These are phyloP conservation scores for Pichia nanzhaoensis DNA, from an alignment of 805 yeast genomes.

Conservation along the genomic window DNA sequence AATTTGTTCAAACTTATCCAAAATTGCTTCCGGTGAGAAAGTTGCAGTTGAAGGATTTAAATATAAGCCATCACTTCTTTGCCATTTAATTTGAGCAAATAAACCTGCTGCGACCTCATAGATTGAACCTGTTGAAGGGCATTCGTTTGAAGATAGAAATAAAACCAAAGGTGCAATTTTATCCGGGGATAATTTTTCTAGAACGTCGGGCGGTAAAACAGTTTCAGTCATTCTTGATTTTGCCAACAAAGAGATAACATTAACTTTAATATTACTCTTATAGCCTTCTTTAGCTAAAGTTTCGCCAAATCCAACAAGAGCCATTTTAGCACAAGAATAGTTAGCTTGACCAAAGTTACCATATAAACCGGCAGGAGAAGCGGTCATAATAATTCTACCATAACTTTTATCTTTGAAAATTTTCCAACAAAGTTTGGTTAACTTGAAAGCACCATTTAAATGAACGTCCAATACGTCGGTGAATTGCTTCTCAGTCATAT, in stretches of 20 bases:
- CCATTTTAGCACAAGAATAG: constrained; percentile 90
- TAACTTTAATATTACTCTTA: constrained; percentile 74
- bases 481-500: constrained; percentile 79
- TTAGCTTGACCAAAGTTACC: constrained; percentile 97
- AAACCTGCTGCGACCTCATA: constrained; percentile 95
- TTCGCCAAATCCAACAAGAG: constrained; percentile 84
- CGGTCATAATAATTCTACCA: constrained; percentile 89
- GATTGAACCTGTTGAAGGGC: constrained; percentile 62
- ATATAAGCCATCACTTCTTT: constrained; percentile 79
- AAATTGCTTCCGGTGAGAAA: constrained; percentile 81
- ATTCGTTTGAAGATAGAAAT: constrained; percentile 62
- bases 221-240: constrained; percentile 95
- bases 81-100: constrained; percentile 90
- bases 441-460: constrained; percentile 79
- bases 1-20: constrained; percentile 58
- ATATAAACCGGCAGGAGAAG: constrained; percentile 94
- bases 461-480: constrained; percentile 79
- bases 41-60: constrained; percentile 64
- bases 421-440: constrained; percentile 90
- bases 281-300: constrained; percentile 93
- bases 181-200: constrained; percentile 76
- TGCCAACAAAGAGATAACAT: constrained; percentile 91
- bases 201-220: constrained; percentile 76
- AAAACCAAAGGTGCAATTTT: constrained; percentile 89
- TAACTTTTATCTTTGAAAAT: constrained; percentile 73